Conservation (phyloP, 2,329 filamentous ascomycete genomes). For the Pseudogymnoascus sp. region DNA sequence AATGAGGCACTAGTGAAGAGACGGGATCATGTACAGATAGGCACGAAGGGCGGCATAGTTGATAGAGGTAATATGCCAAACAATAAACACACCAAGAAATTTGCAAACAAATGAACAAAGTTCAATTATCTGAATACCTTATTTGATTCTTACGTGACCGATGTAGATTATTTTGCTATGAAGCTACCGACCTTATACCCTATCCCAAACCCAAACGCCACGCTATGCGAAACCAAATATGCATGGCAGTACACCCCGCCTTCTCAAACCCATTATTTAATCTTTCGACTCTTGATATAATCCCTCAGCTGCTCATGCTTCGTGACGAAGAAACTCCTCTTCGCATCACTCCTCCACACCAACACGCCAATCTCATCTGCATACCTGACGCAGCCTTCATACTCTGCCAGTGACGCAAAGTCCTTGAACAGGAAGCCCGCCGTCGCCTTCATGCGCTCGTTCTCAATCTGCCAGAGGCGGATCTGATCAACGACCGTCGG, state of each 20-base stretch:
- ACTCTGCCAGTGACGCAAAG: constrained; percentile 66
- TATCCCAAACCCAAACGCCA: constrained; percentile 7
- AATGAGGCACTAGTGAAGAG: not conserved
- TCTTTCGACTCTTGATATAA: constrained; percentile 64
- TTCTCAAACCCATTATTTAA: constrained; percentile 26
- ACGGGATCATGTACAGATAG: not conserved
- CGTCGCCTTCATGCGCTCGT: constrained; percentile 83
- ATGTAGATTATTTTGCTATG: constrained; percentile 1
- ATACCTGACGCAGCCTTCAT: constrained; percentile 64
- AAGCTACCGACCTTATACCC: not conserved
- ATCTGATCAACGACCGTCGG: constrained; percentile 98
- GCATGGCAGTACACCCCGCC: not conserved
- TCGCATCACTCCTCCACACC: constrained; percentile 74
- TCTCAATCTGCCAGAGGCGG: constrained; percentile 92
- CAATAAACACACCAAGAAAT: not conserved
- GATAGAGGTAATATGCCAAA: not conserved
- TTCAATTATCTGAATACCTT: not conserved
- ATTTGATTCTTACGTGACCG: not conserved
- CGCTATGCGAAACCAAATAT: constrained; percentile 9
- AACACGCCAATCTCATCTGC: constrained; percentile 87
- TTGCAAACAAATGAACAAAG: not conserved
- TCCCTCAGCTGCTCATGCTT: constrained; percentile 81
- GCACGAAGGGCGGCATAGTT: not conserved
- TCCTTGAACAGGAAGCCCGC: constrained; percentile 85
- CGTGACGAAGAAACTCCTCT: constrained; percentile 83